phyloP scores from a whole-genome alignment of 805 yeast genomes.

The Ogataea neopini region DNA sequence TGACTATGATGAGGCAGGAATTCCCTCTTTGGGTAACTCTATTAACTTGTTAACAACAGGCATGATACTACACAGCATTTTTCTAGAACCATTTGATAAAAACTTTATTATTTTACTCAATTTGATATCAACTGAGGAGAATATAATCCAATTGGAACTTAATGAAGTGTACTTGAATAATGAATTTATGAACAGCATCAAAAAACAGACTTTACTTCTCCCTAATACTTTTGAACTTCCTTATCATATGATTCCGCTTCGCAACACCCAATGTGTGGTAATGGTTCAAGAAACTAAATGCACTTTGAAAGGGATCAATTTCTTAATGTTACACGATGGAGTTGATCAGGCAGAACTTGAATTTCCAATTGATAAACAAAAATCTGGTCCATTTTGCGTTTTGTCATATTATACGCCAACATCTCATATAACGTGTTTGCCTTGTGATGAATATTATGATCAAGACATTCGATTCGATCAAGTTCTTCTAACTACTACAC shows the following conservation, averaged over 20 bases:
- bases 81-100: slow-evolving; percentile 24
- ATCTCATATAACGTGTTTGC: slow-evolving; percentile 18
- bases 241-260: slow-evolving; percentile 27
- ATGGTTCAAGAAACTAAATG: slow-evolving; percentile 29
- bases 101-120: slow-evolving; percentile 26
- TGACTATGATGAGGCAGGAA: slow-evolving; percentile 19
- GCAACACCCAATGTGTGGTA: slow-evolving; percentile 27
- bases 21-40: slow-evolving; percentile 22
- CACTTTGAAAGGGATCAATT: slow-evolving; percentile 27
- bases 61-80: slow-evolving; percentile 24
- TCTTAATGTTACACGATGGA: slow-evolving; percentile 31
- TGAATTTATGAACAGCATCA: slow-evolving; percentile 15
- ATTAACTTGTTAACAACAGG: slow-evolving; percentile 28
- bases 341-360: slow-evolving; percentile 22
- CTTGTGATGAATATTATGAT: slow-evolving; percentile 21
- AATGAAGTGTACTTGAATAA: slow-evolving; percentile 25
- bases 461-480: slow-evolving; percentile 28
- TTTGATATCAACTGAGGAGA: slow-evolving; percentile 24
- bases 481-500: slow-evolving; percentile 27
- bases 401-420: slow-evolving; percentile 31
- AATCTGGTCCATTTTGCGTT: slow-evolving; percentile 9
- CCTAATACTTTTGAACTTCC: slow-evolving; percentile 33
- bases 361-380: slow-evolving; percentile 10
- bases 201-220: slow-evolving; percentile 24
- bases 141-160: slow-evolving; percentile 27